Conservation (phyloP, 805 yeast genomes). For the Lipomyces kockii region DNA sequence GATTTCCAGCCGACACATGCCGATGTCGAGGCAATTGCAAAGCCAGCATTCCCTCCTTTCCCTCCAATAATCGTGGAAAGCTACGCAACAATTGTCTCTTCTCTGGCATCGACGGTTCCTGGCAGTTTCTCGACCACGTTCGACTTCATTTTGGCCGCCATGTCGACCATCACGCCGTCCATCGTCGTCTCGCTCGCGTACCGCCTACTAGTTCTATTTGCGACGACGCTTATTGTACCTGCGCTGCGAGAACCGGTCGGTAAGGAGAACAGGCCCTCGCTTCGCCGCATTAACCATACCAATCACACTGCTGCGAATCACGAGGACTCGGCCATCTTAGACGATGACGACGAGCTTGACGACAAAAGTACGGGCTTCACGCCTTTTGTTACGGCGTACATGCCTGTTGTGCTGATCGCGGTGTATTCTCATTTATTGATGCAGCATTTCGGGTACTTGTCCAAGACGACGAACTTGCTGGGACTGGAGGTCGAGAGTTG, state of each 20-base stretch:
- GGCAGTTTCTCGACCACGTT: constrained; percentile 49
- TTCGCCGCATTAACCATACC: background rate
- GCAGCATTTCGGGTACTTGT: constrained; percentile 80
- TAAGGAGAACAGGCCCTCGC: background rate
- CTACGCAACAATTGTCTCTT: constrained; percentile 45
- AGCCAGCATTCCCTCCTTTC: constrained; percentile 36
- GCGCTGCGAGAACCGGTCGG: constrained; percentile 51
- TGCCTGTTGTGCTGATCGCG: constrained; percentile 92
- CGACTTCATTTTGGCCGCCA: constrained; percentile 54
- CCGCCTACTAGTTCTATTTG: constrained; percentile 79
- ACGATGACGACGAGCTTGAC: constrained; percentile 6
- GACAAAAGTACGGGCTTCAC: constrained; percentile 10
- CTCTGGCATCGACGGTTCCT: constrained; percentile 49
- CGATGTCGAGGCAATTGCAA: constrained; percentile 7
- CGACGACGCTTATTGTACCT: constrained; percentile 94
- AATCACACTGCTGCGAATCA: background rate
- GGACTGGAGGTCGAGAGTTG: constrained; percentile 57
- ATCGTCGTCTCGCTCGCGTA: constrained; percentile 81
- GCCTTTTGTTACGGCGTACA: constrained; percentile 73
- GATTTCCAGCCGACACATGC: constrained; percentile 59
- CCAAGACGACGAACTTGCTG: constrained; percentile 63
- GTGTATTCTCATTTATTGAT: constrained; percentile 93
- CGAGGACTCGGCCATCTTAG: constrained; percentile 1
- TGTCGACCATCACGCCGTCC: constrained; percentile 74
- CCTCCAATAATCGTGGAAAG: constrained; percentile 50